Conservation (phyloP, 495 filamentous ascomycete species). For the Pseudoneurospora amorphoporcata region DNA sequence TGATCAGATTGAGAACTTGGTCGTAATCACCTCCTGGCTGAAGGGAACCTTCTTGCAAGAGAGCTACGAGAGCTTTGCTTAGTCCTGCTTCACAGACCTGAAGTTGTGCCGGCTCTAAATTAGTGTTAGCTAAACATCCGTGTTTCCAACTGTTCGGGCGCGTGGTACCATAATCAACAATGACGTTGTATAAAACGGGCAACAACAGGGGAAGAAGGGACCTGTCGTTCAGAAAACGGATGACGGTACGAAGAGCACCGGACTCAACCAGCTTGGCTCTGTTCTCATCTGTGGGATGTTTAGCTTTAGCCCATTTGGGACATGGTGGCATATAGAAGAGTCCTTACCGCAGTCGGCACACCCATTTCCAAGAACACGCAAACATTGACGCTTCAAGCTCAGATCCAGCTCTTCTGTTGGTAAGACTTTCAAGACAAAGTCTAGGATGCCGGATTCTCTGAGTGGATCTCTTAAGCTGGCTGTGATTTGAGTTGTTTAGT, state of each 20-base stretch:
- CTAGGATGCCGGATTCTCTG: constrained; percentile 57
- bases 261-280: constrained; percentile 52
- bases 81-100: constrained; percentile 36
- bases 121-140: background rate
- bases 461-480: constrained; percentile 26
- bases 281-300: constrained; percentile 52
- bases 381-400: constrained; percentile 38
- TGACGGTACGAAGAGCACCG: constrained; percentile 48
- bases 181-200: constrained; percentile 63
- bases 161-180: constrained; percentile 58
- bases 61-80: constrained; percentile 28
- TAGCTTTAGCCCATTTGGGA: background rate
- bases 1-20: constrained; percentile 28
- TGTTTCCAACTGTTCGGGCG: background rate
- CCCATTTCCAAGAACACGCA: constrained; percentile 68
- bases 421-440: constrained; percentile 52
- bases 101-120: constrained; percentile 41
- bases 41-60: constrained; percentile 26
- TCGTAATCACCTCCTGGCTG: constrained; percentile 7
- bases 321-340: background rate
- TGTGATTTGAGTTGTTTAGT: background rate
- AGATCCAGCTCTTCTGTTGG: constrained; percentile 24
- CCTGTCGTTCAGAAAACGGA: constrained; percentile 38
- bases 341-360: constrained; percentile 67
- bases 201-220: constrained; percentile 46